A percentile compares a stretch with the other conserved stretches of the same genome.
Evolutionary conservation across 1,139 yeast species (phyloP).

Genomic region (Kurtzmaniella natalensis): DNA sequence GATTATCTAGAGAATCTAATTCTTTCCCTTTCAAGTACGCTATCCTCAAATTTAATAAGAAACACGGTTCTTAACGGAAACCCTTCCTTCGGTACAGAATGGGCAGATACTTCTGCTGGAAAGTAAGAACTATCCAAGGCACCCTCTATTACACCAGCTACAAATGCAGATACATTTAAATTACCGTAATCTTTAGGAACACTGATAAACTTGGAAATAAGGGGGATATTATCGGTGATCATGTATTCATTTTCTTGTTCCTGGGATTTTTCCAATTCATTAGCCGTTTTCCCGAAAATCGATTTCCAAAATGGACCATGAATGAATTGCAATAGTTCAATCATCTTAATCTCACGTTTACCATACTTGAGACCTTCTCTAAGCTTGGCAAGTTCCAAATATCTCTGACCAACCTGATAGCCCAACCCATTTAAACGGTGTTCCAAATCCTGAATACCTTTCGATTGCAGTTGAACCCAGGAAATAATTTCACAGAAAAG

Average conservation of each 20-base stretch:
- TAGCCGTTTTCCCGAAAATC: slow-evolving; percentile 78
- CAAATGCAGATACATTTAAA: slow-evolving; percentile 77
- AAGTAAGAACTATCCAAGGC: slow-evolving; percentile 78
- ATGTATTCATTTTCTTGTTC: slow-evolving; percentile 77
- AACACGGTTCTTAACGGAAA: slow-evolving; percentile 76
- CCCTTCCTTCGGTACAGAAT: slow-evolving; percentile 65
- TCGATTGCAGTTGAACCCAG: slow-evolving; percentile 59
- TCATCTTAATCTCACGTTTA: slow-evolving; percentile 65
- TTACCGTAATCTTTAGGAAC: slow-evolving; percentile 79
- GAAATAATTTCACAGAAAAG: slow-evolving; percentile 70
- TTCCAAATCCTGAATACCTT: slow-evolving; percentile 76
- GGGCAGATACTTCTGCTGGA: slow-evolving; percentile 84
- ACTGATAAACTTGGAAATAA: slow-evolving; percentile 70
- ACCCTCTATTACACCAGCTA: slow-evolving; percentile 91
- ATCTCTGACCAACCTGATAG: slow-evolving; percentile 52
- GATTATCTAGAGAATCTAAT: slow-evolving; percentile 13
- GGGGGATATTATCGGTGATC: slow-evolving; percentile 82
- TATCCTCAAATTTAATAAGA: slow-evolving; percentile 68
- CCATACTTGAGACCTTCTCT: slow-evolving; percentile 59
- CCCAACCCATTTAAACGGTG: slow-evolving; percentile 73
- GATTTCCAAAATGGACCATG: slow-evolving; percentile 81
- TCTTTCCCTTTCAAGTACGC: slow-evolving; percentile 53
- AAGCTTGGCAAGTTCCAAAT: slow-evolving; percentile 37
- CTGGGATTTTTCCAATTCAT: slow-evolving; percentile 82
- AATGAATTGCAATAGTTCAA: slow-evolving; percentile 80